Evolutionary conservation across 2,329 filamentous ascomycete genomes (phyloP).

Genomic region (Nothophaeocryptopus gaeumannii): DNA sequence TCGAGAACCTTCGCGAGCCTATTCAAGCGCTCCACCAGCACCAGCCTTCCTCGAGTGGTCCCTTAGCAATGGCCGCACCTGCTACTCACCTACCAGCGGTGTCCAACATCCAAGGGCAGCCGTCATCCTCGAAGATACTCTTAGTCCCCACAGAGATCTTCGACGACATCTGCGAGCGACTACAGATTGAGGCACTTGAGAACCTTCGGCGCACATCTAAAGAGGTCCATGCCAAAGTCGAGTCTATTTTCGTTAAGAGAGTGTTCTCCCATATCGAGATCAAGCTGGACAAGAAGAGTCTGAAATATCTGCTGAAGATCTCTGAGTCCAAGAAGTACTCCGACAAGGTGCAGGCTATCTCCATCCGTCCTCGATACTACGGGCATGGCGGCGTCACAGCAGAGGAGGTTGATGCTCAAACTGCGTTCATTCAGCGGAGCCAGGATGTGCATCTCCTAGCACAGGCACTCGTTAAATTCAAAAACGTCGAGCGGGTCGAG

Average conservation of each 20-base stretch:
- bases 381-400: not conserved
- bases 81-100: too few relatives aligned
- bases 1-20: too few relatives aligned
- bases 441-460: not conserved
- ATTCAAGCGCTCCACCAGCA: too few relatives aligned
- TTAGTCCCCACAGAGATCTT: slow-evolving; percentile 3
- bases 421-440: not conserved
- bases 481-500: not conserved
- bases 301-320: slow-evolving; percentile 1
- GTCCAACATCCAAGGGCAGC: too few relatives aligned
- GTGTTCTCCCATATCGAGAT: slow-evolving; percentile 3
- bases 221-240: not conserved
- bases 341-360: slow-evolving; percentile 1
- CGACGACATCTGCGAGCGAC: slow-evolving; percentile 2
- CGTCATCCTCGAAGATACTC: too few relatives aligned
- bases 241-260: not conserved
- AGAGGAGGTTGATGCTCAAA: not conserved
- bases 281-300: not conserved
- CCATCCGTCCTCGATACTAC: not conserved
- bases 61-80: too few relatives aligned
- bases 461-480: not conserved
- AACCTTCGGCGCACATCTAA: slow-evolving; percentile 1
- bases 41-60: too few relatives aligned
- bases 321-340: not conserved
- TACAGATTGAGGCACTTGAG: not conserved